Base-by-base conservation (phyloP, 1,139 yeast species). In the Ashbya aceris region DNA sequence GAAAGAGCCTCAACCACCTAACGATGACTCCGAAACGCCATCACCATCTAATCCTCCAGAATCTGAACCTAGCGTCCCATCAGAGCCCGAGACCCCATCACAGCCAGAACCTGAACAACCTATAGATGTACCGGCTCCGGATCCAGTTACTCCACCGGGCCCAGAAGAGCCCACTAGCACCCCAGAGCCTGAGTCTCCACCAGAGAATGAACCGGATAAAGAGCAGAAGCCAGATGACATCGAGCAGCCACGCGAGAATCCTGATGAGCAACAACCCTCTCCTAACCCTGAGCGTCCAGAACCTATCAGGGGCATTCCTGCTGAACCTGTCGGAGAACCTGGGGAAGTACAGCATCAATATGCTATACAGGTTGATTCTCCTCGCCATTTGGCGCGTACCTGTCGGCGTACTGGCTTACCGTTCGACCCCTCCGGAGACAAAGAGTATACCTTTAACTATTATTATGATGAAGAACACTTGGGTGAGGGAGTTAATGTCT, bases 351-450 rank as follows among this genome's bases (percentile, higher is more conserved):
- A 5, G 20, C 12, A n/a, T 32, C 23, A 13, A 20, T 34, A 34
- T 60, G 47, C 56, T 33, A 46, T 47, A 0, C 81, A 77, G 49
- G 54, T 60, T 11, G 64, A 70, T 43, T 80, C 87, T 0, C 89
- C 93, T 0, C 63, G 85, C 37, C 93, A 83, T 54, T 65, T 83
- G 44, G 83, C 81, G 0, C 60, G 87, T 33, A 51, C 81, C 3
- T 79, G 87, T 1, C 76, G 79, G 47, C 61, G 70, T 32, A 64
- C 65, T 7, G 62, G 56, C 38, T 55, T 77, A 37, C 65, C 67
- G 1, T 52, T 43, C 38, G 50, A 54, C 40, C 49, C 53, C 27
- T 45, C 41, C 44, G 48, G 44, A 44, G 50, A 46, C 12, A 48
- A 45, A 40, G 42, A 55, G 38, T 40, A 53, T 41, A 31, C 53